Base-by-base conservation (phyloP, 768 basidiomycete species). In the Podaxis sp. region DNA sequence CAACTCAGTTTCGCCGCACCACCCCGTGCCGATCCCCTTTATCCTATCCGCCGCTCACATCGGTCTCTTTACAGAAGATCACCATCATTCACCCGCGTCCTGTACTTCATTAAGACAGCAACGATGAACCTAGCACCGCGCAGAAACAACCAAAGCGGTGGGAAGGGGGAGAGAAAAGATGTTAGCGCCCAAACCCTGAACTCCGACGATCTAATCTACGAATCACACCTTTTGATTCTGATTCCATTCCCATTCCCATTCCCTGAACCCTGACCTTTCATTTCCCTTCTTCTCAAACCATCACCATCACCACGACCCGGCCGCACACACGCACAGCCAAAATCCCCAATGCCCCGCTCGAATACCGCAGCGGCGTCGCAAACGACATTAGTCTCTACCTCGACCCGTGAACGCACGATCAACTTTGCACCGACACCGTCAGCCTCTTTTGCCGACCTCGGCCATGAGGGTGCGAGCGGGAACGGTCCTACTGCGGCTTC, bases 371-470 rank as follows among this genome's bases (percentile, higher is more conserved):
- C 52, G n/a, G 36, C 52, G 18, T 54, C 52, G 4, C 36, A 54
- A 14, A 54, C 52, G 0, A 54, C 52, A 4, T 36, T 54, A 18
- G 52, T 54, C 52, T 35, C 50, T n/a, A 52, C 28, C 10, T 28
- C 50, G 16, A 32, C 61, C 37, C 67, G 67, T 10, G 68, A 69
- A 50, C 61, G 62, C 18, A 56, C 59, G 53, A 65, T 69, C 11
- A 69, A 71, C 55, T 50, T 63, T 38, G 13, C 38, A 7, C 48
- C 54, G 4, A 16, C 62, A 25, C 57, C 44, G 46, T 35, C 48
- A 23, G 51, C 50, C 44, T 55, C 57, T 2, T 42, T n/a, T 44
- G 5, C 18, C 7, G 42, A 44, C n/a, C 18, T 37, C 55, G 23
- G 28, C 32, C 42, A 42, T 6, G 32, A 32, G 32, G 32, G 32